These are phyloP conservation scores for Bonia amplexicaulis DNA, from an alignment of 176 grass and related monocot species.

Conservation along the genomic window DNA sequence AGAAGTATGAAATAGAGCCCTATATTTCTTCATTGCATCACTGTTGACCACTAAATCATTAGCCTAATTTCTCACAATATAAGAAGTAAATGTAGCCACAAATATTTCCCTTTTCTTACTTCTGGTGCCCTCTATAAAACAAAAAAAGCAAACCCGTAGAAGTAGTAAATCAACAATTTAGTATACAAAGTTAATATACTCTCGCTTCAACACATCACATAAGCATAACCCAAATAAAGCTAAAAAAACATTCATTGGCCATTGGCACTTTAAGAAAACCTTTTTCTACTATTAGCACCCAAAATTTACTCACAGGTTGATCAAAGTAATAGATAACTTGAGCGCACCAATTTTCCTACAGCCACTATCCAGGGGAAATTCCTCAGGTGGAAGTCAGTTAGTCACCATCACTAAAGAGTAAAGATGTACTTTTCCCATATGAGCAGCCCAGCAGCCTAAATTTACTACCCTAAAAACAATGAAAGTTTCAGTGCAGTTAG, in stretches of 20 bases:
- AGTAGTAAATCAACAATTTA: not conserved
- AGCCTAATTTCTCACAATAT: not conserved
- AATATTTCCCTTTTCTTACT: not conserved
- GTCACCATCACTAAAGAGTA: constrained; percentile 17
- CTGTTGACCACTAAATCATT: not conserved
- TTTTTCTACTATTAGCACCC: not conserved
- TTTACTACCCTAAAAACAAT: constrained; percentile 6
- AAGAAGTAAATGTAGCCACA: not conserved
- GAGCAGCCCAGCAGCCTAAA: not conserved
- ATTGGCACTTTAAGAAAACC: not conserved
- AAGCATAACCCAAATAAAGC: not conserved
- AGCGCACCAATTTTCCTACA: not conserved
- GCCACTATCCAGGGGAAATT: not conserved
- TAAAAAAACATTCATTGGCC: not conserved
- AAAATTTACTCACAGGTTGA: not conserved
- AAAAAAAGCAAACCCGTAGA: not conserved
- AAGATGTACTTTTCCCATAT: not conserved
- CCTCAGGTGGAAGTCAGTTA: not conserved
- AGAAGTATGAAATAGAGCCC: not conserved
- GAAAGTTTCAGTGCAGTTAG: not conserved
- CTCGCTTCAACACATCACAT: not conserved
- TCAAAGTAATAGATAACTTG: not conserved
- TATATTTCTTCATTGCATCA: not conserved
- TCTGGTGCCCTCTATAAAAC: not conserved
- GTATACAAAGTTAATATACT: not conserved